phyloP scores from a whole-genome alignment of 2,329 filamentous ascomycete genomes.

The Trichoderma sp. region DNA sequence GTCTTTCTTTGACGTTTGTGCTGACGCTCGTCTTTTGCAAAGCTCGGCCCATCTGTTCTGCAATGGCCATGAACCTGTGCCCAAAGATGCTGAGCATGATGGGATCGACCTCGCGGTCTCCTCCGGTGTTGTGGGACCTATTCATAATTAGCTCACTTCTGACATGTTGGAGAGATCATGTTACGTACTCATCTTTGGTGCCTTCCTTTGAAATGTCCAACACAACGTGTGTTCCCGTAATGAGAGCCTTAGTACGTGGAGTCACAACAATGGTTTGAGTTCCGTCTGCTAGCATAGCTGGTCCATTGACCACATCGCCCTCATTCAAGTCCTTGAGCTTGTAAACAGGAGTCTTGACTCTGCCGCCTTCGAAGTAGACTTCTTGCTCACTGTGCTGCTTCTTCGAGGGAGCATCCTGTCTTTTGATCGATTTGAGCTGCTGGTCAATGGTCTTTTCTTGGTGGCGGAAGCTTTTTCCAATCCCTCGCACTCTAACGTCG shows the following conservation, averaged over 20 bases:
- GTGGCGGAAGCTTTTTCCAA: conserved; percentile 82
- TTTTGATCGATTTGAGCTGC: conserved; percentile 69
- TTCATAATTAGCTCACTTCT: neutral
- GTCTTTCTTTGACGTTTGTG: conserved; percentile 77
- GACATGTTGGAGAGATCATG: no score
- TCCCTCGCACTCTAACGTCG: conserved; percentile 82
- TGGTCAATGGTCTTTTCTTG: conserved; percentile 79
- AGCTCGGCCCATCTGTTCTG: conserved; percentile 78
- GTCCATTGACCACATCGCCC: conserved; percentile 72
- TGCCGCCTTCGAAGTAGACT: conserved; percentile 83
- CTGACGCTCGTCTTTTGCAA: conserved; percentile 78
- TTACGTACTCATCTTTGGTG: conserved; percentile 36
- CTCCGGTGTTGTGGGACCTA: conserved; percentile 24
- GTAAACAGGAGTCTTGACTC: conserved; percentile 76
- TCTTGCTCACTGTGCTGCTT: conserved; percentile 65
- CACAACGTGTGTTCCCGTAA: conserved; percentile 83
- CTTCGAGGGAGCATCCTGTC: conserved; percentile 52
- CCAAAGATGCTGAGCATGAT: conserved; percentile 79
- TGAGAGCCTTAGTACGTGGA: conserved; percentile 69
- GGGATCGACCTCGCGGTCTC: conserved; percentile 57
- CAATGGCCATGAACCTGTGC: conserved; percentile 82
- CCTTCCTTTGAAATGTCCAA: conserved; percentile 70
- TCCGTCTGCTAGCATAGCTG: conserved; percentile 81
- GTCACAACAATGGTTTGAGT: conserved; percentile 92
- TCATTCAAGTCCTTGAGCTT: conserved; percentile 71